These are phyloP conservation scores for Xylaria sp. DNA, from an alignment of 2,329 filamentous ascomycete species.

Conservation along the genomic window DNA sequence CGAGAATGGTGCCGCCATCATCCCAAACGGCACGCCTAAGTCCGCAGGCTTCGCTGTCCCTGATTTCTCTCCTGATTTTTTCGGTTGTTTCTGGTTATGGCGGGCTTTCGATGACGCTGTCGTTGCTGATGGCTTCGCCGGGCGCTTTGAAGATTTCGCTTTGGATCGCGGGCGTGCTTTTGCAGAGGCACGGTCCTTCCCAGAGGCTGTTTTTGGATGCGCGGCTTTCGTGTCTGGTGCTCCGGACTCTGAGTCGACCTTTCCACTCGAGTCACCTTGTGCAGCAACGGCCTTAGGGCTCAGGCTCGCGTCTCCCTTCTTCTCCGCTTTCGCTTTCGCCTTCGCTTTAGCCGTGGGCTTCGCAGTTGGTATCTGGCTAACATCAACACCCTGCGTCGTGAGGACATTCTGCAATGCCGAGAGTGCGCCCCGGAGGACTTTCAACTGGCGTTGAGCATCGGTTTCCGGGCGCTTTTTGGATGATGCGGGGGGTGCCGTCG, in stretches of 20 bases:
- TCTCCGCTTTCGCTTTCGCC: not conserved
- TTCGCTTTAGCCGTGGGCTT: slow-evolving; percentile 5
- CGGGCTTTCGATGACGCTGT: not conserved
- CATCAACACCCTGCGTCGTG: slow-evolving; percentile 48
- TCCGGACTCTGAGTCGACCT: not conserved
- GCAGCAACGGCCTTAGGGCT: not conserved
- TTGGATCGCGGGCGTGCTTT: not conserved
- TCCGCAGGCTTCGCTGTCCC: slow-evolving; percentile 12
- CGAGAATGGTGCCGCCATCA: slow-evolving; percentile 10
- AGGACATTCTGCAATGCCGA: slow-evolving; percentile 54
- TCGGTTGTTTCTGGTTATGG: not conserved
- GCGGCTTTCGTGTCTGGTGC: not conserved
- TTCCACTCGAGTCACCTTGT: not conserved
- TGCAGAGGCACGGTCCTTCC: not conserved
- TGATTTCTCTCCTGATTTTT: not conserved
- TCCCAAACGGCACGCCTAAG: slow-evolving; percentile 16
- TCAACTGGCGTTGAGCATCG: slow-evolving; percentile 46
- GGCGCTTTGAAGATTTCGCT: not conserved
- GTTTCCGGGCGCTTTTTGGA: slow-evolving; percentile 11
- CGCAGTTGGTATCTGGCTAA: slow-evolving; percentile 40
- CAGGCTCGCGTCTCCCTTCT: not conserved
- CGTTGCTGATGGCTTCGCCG: not conserved
- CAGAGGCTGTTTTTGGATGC: not conserved
- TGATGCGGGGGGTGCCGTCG: slow-evolving; percentile 8
- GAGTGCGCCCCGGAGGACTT: slow-evolving; percentile 53